phyloP scores from a whole-genome alignment of 2,329 filamentous ascomycete genomes.

The Pseudocercospora eumusae region DNA sequence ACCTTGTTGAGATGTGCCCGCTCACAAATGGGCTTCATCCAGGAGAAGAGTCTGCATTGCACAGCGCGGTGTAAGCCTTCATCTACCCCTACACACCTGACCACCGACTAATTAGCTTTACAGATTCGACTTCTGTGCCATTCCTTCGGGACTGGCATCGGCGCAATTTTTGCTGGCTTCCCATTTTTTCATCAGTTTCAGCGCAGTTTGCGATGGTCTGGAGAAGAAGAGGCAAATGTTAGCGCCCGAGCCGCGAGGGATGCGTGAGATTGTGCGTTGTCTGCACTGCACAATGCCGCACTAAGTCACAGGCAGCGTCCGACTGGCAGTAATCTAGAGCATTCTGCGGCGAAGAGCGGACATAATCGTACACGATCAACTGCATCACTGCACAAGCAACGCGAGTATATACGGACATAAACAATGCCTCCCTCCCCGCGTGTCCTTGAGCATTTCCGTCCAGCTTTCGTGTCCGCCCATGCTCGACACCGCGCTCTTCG shows the following conservation, averaged over 20 bases:
- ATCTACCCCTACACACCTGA: not conserved
- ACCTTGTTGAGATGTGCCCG: not conserved
- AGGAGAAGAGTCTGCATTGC: not conserved
- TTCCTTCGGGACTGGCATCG: not conserved
- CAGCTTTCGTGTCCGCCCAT: not conserved
- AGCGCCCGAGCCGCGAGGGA: not conserved
- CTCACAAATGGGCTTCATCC: not conserved
- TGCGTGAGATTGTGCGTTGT: not conserved
- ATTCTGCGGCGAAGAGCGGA: no score
- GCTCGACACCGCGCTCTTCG: not conserved
- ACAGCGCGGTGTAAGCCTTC: slow-evolving; percentile 1
- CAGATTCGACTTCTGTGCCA: slow-evolving; percentile 5
- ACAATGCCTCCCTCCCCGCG: not conserved
- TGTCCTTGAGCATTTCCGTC: not conserved
- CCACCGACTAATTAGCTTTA: not conserved
- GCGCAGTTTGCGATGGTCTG: not conserved
- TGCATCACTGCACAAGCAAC: no score
- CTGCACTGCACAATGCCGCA: no score
- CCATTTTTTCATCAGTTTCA: slow-evolving; percentile 14
- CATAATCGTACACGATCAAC: no score
- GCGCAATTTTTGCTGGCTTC: slow-evolving; percentile 9
- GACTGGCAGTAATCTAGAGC: no score
- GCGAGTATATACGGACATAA: not conserved
- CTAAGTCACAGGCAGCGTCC: no score
- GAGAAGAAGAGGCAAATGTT: not conserved